phyloP scores from a whole-genome alignment of 495 filamentous ascomycete species.

The Aspergillus panamensis region DNA sequence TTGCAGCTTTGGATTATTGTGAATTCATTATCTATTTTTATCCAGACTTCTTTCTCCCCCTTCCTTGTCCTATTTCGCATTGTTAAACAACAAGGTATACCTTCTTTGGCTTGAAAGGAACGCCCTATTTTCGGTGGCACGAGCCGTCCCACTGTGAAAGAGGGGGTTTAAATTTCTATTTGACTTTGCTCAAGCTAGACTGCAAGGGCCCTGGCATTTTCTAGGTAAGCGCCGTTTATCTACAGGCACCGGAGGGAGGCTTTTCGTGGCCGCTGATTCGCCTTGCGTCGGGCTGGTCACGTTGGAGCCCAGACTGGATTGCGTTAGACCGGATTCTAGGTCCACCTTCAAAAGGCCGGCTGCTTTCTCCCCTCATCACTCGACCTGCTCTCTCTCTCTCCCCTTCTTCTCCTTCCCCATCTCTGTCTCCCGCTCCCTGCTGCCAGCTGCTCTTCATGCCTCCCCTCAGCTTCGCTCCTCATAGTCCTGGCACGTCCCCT shows the following conservation, averaged over 20 bases:
- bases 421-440: slow-evolving; percentile 14
- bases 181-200: not conserved
- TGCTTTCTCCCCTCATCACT: slow-evolving; percentile 39
- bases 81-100: too few relatives aligned
- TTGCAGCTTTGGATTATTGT: not conserved
- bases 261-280: slow-evolving; percentile 28
- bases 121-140: not conserved
- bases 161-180: not conserved
- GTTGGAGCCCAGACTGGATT: slow-evolving; percentile 40
- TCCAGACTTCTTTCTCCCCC: not conserved
- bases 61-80: too few relatives aligned
- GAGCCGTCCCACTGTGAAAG: not conserved
- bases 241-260: slow-evolving; percentile 2
- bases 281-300: slow-evolving; percentile 30
- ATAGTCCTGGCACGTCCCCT: slow-evolving; percentile 31
- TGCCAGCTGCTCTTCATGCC: slow-evolving; percentile 47
- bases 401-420: slow-evolving; percentile 20
- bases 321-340: slow-evolving; percentile 41
- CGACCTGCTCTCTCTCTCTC: slow-evolving; percentile 28
- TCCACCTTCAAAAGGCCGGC: slow-evolving; percentile 47
- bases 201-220: slow-evolving; percentile 9
- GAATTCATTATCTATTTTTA: not conserved
- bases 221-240: not conserved
- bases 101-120: not conserved
- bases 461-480: slow-evolving; percentile 31